A percentile compares a stretch with the other conserved stretches of the same genome.
These are phyloP conservation scores for Hypoxylon sp. DNA, from an alignment of 2,329 filamentous ascomycete species.

Conservation along the genomic window DNA sequence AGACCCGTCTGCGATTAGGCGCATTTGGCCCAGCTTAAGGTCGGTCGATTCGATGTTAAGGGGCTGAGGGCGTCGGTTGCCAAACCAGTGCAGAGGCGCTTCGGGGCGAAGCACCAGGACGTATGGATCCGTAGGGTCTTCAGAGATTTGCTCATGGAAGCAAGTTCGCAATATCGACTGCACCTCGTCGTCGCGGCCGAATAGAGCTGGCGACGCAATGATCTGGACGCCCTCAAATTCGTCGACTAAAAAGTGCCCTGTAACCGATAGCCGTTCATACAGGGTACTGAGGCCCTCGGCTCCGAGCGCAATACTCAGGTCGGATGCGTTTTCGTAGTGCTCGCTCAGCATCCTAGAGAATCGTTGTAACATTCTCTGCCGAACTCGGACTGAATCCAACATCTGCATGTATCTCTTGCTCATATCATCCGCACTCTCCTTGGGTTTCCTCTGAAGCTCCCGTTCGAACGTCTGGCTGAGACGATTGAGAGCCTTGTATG, in stretches of 20 bases:
- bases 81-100: constrained; percentile 80
- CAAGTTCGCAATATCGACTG: constrained; percentile 82
- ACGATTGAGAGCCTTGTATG: constrained; percentile 88
- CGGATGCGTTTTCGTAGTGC: constrained; percentile 94
- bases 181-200: constrained; percentile 79
- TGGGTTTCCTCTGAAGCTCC: constrained; percentile 83
- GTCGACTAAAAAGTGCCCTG: constrained; percentile 88
- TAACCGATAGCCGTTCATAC: constrained; percentile 79
- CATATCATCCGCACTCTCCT: constrained; percentile 86
- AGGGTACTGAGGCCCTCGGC: constrained; percentile 76
- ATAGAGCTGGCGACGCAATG: constrained; percentile 82
- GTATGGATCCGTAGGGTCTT: constrained; percentile 83
- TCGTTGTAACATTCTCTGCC: constrained; percentile 94
- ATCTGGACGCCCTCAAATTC: constrained; percentile 81
- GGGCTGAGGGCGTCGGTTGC: constrained; percentile 73
- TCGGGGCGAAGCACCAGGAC: constrained; percentile 86
- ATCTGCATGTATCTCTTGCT: constrained; percentile 97
- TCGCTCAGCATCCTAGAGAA: constrained; percentile 91
- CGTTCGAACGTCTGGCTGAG: constrained; percentile 91
- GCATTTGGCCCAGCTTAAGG: constrained; percentile 83
- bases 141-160: constrained; percentile 62
- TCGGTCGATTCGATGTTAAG: constrained; percentile 83
- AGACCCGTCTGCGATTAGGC: constrained; percentile 88
- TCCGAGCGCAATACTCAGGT: constrained; percentile 83
- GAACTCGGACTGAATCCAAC: constrained; percentile 92